Evolutionary conservation across 164 flowering plant genomes (phyloP).

Genomic region (Piper betle): DNA sequence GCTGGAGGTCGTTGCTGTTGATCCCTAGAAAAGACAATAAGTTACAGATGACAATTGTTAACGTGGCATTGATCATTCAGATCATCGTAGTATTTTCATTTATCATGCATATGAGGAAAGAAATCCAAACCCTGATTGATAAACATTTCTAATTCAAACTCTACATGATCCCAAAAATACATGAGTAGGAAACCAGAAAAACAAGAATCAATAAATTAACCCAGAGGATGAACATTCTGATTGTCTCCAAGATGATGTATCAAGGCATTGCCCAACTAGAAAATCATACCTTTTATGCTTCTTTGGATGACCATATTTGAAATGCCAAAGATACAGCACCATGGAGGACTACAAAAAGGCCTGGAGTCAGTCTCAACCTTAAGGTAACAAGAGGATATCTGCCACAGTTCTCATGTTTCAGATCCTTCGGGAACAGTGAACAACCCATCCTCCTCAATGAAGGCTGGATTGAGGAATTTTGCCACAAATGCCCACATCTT

Average conservation of each 20-base stretch:
- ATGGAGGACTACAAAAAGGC: background rate
- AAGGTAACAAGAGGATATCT: background rate
- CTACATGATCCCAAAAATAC: conserved; percentile 27
- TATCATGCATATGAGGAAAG: conserved; percentile 2
- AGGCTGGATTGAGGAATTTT: conserved; percentile 45
- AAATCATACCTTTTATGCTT: conserved; percentile 9
- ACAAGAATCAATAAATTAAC: conserved; percentile 36
- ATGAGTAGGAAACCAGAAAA: conserved; percentile 10
- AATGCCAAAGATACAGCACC: no score
- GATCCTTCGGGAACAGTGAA: conserved; percentile 36
- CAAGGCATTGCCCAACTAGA: conserved; percentile 12
- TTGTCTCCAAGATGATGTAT: conserved; percentile 9
- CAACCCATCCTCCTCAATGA: conserved; percentile 27
- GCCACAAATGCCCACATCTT: conserved; percentile 59
- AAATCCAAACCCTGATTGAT: conserved; percentile 7
- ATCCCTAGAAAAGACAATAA: background rate
- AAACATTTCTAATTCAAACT: conserved; percentile 24
- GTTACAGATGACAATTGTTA: background rate
- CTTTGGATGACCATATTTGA: background rate
- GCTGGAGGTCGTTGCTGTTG: background rate
- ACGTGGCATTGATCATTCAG: background rate
- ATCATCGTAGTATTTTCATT: conserved; percentile 7
- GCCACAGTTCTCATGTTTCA: conserved; percentile 20
- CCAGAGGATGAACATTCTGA: conserved; percentile 4
- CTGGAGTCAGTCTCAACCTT: background rate